phyloP scores from a whole-genome alignment of 2,329 filamentous ascomycete species.

The Beauveria bassiana region DNA sequence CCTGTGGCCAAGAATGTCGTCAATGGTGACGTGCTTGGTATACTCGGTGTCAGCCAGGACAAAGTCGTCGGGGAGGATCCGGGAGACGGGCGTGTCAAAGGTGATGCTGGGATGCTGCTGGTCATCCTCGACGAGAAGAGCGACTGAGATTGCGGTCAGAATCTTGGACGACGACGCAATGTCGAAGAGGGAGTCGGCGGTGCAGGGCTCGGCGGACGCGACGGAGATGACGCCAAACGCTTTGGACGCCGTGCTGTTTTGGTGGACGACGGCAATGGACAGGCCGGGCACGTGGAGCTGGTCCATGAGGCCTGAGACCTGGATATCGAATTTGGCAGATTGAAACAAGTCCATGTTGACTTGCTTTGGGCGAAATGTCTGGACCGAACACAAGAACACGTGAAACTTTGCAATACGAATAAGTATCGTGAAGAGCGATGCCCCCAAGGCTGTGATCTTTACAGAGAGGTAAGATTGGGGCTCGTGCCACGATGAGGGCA shows the following conservation, averaged over 20 bases:
- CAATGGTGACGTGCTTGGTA: slow-evolving; percentile 8
- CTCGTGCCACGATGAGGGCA: not conserved
- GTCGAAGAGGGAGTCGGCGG: slow-evolving; percentile 3
- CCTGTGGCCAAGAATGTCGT: slow-evolving; percentile 9
- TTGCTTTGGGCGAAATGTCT: not conserved
- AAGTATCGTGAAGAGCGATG: not conserved
- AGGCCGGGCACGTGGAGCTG: slow-evolving; percentile 2
- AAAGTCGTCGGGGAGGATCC: slow-evolving; percentile 6
- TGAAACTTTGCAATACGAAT: no score
- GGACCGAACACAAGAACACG: no score
- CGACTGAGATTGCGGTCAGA: slow-evolving; percentile 2
- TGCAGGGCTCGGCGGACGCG: not conserved
- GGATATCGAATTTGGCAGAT: not conserved
- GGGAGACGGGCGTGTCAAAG: slow-evolving; percentile 3
- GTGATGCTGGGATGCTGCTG: not conserved
- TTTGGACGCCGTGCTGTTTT: not conserved
- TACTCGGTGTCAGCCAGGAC: slow-evolving; percentile 4
- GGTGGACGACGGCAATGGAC: slow-evolving; percentile 4
- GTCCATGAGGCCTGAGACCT: slow-evolving; percentile 1
- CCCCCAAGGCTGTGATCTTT: not conserved
- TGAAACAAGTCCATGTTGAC: slow-evolving; percentile 3
- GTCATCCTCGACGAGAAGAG: slow-evolving; percentile 3
- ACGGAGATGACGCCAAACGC: not conserved
- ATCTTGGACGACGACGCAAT: slow-evolving; percentile 10
- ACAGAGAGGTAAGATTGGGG: no score